Evolutionary conservation across 1,284 basidiomycete genomes (phyloP).

Genomic region (Flammula alnicola): DNA sequence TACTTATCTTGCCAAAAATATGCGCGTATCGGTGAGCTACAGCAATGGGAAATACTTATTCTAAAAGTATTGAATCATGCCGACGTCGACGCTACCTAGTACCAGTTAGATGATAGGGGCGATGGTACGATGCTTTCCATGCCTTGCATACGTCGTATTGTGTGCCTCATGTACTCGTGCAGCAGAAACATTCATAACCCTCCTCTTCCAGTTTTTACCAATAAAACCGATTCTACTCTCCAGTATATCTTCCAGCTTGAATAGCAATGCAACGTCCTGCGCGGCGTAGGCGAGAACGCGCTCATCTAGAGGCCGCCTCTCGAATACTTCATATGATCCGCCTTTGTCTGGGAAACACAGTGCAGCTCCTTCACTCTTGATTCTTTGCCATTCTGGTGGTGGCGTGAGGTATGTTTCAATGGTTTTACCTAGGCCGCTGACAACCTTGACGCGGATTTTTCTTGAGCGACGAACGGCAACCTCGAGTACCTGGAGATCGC

Average conservation of each 20-base stretch:
- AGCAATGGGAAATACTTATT: no score
- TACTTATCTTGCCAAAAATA: no score
- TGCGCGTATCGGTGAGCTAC: no score
- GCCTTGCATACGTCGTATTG: slow-evolving; percentile 8
- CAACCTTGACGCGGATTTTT: slow-evolving; percentile 13
- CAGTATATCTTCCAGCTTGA: slow-evolving; percentile 26
- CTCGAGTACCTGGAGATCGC: slow-evolving; percentile 39
- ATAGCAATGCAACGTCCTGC: slow-evolving; percentile 37
- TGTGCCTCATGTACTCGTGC: slow-evolving; percentile 16
- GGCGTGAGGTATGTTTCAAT: slow-evolving; percentile 19
- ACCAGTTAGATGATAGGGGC: slow-evolving; percentile 20
- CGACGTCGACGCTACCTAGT: no score
- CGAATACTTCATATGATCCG: slow-evolving; percentile 35
- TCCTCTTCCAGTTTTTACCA: slow-evolving; percentile 15
- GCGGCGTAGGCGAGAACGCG: slow-evolving; percentile 34
- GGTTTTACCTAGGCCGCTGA: slow-evolving; percentile 22
- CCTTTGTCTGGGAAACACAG: slow-evolving; percentile 35
- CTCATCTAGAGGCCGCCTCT: slow-evolving; percentile 31
- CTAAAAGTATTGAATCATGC: no score
- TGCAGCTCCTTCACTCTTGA: slow-evolving; percentile 32
- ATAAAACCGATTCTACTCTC: slow-evolving; percentile 16
- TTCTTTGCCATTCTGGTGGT: slow-evolving; percentile 23
- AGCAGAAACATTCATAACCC: slow-evolving; percentile 16
- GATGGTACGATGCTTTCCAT: slow-evolving; percentile 20
- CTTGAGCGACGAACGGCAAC: slow-evolving; percentile 30